phyloP scores from a whole-genome alignment of 2,329 filamentous ascomycete species.

The Aspergillus chevalieri region DNA sequence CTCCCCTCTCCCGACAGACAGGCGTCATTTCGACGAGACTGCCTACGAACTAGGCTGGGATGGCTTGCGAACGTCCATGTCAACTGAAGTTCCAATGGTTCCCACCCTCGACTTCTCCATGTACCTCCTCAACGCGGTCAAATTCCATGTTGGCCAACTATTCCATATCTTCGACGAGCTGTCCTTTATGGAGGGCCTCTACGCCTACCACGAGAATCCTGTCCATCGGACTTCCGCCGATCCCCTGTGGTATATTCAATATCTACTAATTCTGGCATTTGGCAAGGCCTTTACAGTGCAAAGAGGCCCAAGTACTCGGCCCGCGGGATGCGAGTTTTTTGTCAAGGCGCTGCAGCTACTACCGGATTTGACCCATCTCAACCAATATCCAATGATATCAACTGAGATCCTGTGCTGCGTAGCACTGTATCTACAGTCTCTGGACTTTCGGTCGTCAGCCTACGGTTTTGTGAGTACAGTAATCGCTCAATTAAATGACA shows the following conservation, averaged over 20 bases:
- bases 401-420: conserved; percentile 49
- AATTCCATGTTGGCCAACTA: conserved; percentile 49
- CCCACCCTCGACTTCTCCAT: conserved; percentile 46
- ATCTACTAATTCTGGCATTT: conserved; percentile 49
- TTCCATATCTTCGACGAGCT: conserved; percentile 51
- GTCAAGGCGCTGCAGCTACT: conserved; percentile 41
- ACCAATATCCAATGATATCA: conserved; percentile 40
- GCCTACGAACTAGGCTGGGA: conserved; percentile 51
- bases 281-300: conserved; percentile 49
- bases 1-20: conserved; percentile 38
- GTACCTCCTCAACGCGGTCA: conserved; percentile 50
- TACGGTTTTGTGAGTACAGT: conserved; percentile 38
- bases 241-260: conserved; percentile 49
- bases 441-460: conserved; percentile 44
- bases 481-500: background rate
- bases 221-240: conserved; percentile 19
- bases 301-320: conserved; percentile 29
- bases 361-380: conserved; percentile 38
- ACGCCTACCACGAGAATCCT: conserved; percentile 36
- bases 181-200: conserved; percentile 43
- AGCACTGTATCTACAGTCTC: conserved; percentile 48
- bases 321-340: conserved; percentile 45
- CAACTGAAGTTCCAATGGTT: conserved; percentile 29
- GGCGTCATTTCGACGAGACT: conserved; percentile 46
- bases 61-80: conserved; percentile 27